phyloP scores from a whole-genome alignment of 176 grass and related monocot genomes.

The Zea mays region Zm-B73-REFERENCE-NAM-5.0 NC_050102.1:175046001-175046500 shows the following conservation, averaged over 20 bases:
- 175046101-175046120: neutral
- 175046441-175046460: slow-evolving; percentile 26
- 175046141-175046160: neutral
- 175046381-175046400: slow-evolving; percentile 31
- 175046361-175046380: slow-evolving; percentile 32
- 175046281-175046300: slow-evolving; percentile 38
- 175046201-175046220: slow-evolving; percentile 36
- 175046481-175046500: slow-evolving; percentile 36
- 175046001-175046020: neutral
- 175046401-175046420: neutral
- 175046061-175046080: neutral
- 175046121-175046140: neutral
- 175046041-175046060: neutral
- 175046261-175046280: slow-evolving; percentile 37
- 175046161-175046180: slow-evolving; percentile 38
- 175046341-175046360: slow-evolving; percentile 20
- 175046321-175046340: slow-evolving; percentile 40
- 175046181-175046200: slow-evolving; percentile 31
- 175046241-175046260: slow-evolving; percentile 30
- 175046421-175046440: slow-evolving; percentile 27
- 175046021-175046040: slow-evolving; percentile 1
- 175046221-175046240: slow-evolving; percentile 47
- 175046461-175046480: slow-evolving; percentile 26
- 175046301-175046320: slow-evolving; percentile 33
- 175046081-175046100: slow-evolving; percentile 18